Percentiles rank a stretch among this genome's conserved stretches.
These are phyloP conservation scores for Diaporthe vaccinii DNA, from an alignment of 2,329 filamentous ascomycete genomes.

Conservation along the genomic window DNA sequence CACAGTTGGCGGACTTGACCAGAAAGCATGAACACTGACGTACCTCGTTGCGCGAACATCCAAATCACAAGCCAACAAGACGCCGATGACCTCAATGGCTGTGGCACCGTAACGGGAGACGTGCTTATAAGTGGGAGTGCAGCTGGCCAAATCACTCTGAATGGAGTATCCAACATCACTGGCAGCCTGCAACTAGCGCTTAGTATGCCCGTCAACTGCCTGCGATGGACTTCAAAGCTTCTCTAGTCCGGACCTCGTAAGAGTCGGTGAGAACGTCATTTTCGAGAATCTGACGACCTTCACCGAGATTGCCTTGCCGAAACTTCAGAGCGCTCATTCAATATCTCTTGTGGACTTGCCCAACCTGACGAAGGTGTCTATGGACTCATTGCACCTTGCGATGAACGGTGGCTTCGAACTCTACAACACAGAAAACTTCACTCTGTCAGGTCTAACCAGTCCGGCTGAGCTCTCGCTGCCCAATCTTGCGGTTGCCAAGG, in stretches of 20 bases:
- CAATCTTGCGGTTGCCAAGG: not conserved
- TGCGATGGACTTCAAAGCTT: not conserved
- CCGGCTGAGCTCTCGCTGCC: not conserved
- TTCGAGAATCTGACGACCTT: not conserved
- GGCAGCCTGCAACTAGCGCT: not conserved
- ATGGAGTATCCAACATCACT: not conserved
- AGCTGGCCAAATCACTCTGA: not conserved
- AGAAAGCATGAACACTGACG: not conserved
- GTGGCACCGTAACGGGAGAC: not conserved
- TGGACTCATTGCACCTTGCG: not conserved
- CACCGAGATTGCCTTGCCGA: not conserved
- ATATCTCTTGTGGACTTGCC: not conserved
- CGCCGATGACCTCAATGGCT: not conserved
- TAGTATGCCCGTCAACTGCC: not conserved
- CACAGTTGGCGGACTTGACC: not conserved
- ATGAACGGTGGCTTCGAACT: not conserved
- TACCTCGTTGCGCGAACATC: not conserved
- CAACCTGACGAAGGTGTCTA: not conserved
- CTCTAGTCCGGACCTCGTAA: not conserved
- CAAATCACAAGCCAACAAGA: not conserved
- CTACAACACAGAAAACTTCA: not conserved
- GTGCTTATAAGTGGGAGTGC: not conserved
- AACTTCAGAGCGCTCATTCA: not conserved
- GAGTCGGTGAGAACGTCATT: not conserved
- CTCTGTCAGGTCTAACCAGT: not conserved